Evolutionary conservation across 179 eudicot genomes (phyloP), one percentile per base, ranked within the genome.

Genomic region (Camellia oleifera): DNA sequence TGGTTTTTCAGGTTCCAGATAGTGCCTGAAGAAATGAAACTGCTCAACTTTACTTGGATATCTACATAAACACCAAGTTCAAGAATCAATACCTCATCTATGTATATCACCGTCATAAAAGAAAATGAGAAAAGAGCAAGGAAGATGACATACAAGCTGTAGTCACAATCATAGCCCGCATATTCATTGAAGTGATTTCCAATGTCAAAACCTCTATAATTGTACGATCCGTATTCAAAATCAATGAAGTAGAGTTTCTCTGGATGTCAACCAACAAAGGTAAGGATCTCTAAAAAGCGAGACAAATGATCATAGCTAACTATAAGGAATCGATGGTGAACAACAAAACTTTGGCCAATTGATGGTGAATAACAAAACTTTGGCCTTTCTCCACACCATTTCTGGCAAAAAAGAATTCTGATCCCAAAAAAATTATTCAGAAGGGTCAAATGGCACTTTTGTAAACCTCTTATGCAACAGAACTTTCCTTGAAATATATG

Each of bases 171-270:
- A 81, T 94, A 94, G 82, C 99, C 99, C 68, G 99, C 99, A 83
- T 94, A 94, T 85, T 96, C 99, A 74, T 96, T 96, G 87, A 96
- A 96, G 88, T 96, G 99, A 79, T 96, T 96, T 72, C 98, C 99
- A 75, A 96, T 87, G 88, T 96, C 99, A 82, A 89, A 96, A 23
- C 99, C 99, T 89, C 98, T 89, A 88, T 94, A 96, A 80, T 83
- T 96, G 87, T 92, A 94, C 2, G 97, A 96, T 76, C 98, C 98
- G 79, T 96, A 96, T 85, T 96, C 99, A 75, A 96, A 96, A 87
- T 96, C 99, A 76, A 96, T 96, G 77, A 96, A 83, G 91, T 91
- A 91, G 7, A 96, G 95, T 86, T 92, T 94, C 76, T 86, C 99
- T 96, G 97, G 23, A 83, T 58, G 63, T 71, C 69, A 74, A 83